Percentiles rank a stretch among this genome's conserved stretches.
phyloP scores from a whole-genome alignment of 2,329 filamentous ascomycete species.

The Ophiostoma piceae region DNA sequence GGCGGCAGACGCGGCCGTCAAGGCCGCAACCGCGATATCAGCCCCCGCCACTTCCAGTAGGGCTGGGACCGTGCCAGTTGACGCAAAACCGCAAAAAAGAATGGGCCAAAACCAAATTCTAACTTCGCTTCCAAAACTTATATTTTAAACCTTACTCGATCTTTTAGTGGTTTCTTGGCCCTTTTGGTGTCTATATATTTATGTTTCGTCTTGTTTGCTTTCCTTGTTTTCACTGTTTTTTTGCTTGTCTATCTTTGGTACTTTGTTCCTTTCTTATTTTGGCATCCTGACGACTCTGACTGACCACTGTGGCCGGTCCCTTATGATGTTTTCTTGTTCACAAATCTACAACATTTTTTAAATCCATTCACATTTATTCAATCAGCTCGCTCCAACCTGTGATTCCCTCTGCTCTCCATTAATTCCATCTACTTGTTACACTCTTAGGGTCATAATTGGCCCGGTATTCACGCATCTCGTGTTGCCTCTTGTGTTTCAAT shows the following conservation, averaged over 20 bases:
- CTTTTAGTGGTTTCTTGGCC: slow-evolving; percentile 8
- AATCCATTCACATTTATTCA: not conserved
- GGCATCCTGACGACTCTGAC: slow-evolving; percentile 19
- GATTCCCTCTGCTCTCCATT: no score
- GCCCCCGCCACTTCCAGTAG: slow-evolving; percentile 26
- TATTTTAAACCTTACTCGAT: slow-evolving; percentile 13
- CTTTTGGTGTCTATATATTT: not conserved
- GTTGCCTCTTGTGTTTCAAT: not conserved
- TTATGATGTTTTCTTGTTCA: slow-evolving; percentile 15
- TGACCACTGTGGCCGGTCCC: slow-evolving; percentile 5
- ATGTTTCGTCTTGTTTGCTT: slow-evolving; percentile 12
- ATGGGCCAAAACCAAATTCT: slow-evolving; percentile 6
- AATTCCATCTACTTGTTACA: not conserved
- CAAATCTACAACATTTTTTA: slow-evolving; percentile 1
- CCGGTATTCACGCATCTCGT: not conserved
- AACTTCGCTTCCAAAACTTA: slow-evolving; percentile 9
- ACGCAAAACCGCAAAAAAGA: not conserved
- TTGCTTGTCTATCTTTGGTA: not conserved
- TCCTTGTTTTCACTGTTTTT: slow-evolving; percentile 3
- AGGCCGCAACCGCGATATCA: slow-evolving; percentile 34
- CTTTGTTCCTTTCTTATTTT: slow-evolving; percentile 21
- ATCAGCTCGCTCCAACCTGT: not conserved
- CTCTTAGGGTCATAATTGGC: not conserved
- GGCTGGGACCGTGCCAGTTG: not conserved
- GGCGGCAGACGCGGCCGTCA: slow-evolving; percentile 54